Conservation (phyloP, 1,139 yeast species). For the Nematodospora anomalae region DNA sequence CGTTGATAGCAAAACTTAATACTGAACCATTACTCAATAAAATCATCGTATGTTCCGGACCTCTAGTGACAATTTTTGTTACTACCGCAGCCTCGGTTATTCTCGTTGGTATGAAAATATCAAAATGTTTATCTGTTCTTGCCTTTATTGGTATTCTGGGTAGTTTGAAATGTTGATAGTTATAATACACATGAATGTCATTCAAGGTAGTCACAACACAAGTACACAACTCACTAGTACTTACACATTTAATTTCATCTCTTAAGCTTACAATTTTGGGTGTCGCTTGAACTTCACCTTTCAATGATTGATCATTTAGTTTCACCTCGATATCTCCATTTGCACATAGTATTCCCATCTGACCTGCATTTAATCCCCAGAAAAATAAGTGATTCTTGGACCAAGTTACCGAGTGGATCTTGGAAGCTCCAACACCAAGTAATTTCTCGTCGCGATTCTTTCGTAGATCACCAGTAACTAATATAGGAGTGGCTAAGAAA, state of each 20-base stretch:
- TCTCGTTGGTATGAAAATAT: constrained; percentile 51
- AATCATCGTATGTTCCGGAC: constrained; percentile 39
- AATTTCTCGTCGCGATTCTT: constrained; percentile 23
- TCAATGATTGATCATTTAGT: constrained; percentile 26
- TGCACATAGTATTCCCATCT: constrained; percentile 59
- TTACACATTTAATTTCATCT: constrained; percentile 55
- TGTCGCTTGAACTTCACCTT: constrained; percentile 34
- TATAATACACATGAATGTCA: constrained; percentile 63
- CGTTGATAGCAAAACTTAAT: constrained; percentile 33
- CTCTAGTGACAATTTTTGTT: constrained; percentile 34
- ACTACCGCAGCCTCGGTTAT: constrained; percentile 43
- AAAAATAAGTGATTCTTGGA: constrained; percentile 52
- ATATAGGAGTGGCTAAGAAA: constrained; percentile 48
- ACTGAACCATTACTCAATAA: constrained; percentile 56
- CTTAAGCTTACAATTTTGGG: constrained; percentile 50
- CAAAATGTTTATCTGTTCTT: constrained; percentile 44
- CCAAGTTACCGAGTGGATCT: constrained; percentile 68
- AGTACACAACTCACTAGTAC: constrained; percentile 72
- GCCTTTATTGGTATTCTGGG: constrained; percentile 40
- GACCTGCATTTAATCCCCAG: constrained; percentile 90
- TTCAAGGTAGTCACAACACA: constrained; percentile 59
- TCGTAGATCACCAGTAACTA: constrained; percentile 51
- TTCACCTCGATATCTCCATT: constrained; percentile 27
- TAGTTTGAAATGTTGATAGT: constrained; percentile 55
- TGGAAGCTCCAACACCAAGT: constrained; percentile 66